Evolutionary conservation across 495 filamentous ascomycete genomes (phyloP).

Genomic region (Elasticomyces elasticus): DNA sequence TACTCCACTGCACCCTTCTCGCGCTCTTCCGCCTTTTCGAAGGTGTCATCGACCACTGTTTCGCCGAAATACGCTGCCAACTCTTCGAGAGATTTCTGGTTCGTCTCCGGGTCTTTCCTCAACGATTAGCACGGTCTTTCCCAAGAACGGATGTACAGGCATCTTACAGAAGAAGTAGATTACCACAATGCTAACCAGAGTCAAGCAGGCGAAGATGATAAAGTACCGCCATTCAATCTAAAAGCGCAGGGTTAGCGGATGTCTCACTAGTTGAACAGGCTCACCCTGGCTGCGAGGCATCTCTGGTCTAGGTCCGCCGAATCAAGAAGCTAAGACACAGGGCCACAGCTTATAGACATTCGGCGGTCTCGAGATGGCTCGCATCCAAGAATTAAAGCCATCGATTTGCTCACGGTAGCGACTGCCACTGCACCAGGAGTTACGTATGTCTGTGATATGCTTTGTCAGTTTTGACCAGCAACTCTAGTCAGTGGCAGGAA

Average conservation of each 20-base stretch:
- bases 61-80: slow-evolving; percentile 25
- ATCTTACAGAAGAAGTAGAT: slow-evolving; percentile 19
- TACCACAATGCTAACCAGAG: slow-evolving; percentile 20
- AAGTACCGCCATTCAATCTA: slow-evolving; percentile 13
- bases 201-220: slow-evolving; percentile 24
- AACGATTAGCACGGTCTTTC: neutral
- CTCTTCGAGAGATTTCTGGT: slow-evolving; percentile 22
- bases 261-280: too few relatives aligned
- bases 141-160: neutral
- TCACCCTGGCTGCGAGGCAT: too few relatives aligned
- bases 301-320: too few relatives aligned
- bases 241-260: too few relatives aligned
- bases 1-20: slow-evolving; percentile 1
- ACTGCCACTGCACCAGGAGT: slow-evolving; percentile 23
- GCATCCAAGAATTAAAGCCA: too few relatives aligned
- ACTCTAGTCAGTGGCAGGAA: neutral
- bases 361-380: too few relatives aligned
- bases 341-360: too few relatives aligned
- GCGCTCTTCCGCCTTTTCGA: neutral
- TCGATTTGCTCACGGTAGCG: too few relatives aligned
- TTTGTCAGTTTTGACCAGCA: neutral
- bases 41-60: slow-evolving; percentile 16
- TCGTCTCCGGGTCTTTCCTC: slow-evolving; percentile 21
- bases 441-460: slow-evolving; percentile 13
- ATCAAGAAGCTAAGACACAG: too few relatives aligned